Conservation (phyloP, 805 yeast genomes). For the Starmerella asiatica region DNA sequence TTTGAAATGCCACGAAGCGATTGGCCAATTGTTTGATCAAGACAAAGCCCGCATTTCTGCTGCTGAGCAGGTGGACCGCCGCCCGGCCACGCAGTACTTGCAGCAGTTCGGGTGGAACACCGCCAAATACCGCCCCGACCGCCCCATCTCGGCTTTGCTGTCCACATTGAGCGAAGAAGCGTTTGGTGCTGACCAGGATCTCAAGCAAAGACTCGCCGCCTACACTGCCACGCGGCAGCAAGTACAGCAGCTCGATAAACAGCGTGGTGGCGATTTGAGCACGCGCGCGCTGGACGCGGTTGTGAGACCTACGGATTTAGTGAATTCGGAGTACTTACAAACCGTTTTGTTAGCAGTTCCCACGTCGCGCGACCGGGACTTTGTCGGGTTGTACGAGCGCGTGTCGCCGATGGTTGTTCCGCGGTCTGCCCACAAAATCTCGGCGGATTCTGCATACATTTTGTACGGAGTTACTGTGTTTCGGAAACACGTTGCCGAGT, state of each 20-base stretch:
- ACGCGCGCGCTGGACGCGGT: slow-evolving; percentile 82
- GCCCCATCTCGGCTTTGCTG: slow-evolving; percentile 64
- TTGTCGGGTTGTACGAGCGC: slow-evolving; percentile 60
- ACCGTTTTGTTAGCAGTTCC: slow-evolving; percentile 88
- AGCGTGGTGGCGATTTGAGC: slow-evolving; percentile 84
- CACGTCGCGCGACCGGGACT: slow-evolving; percentile 43
- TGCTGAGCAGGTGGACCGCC: slow-evolving; percentile 40
- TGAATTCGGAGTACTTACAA: slow-evolving; percentile 73
- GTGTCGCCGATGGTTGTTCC: slow-evolving; percentile 78
- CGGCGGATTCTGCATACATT: slow-evolving; percentile 58
- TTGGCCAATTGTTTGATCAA: slow-evolving; percentile 28
- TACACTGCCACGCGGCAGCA: slow-evolving; percentile 76
- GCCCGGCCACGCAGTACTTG: slow-evolving; percentile 48
- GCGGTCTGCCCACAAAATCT: slow-evolving; percentile 60
- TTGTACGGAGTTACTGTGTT: slow-evolving; percentile 73
- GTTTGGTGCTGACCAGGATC: slow-evolving; percentile 69
- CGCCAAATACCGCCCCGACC: slow-evolving; percentile 73
- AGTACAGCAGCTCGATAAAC: slow-evolving; percentile 74
- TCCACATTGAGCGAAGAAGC: slow-evolving; percentile 63
- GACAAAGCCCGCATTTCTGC: slow-evolving; percentile 33
- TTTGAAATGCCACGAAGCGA: slow-evolving; percentile 61
- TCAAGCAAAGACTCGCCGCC: slow-evolving; percentile 55
- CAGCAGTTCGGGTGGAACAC: slow-evolving; percentile 79
- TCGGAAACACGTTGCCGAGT: slow-evolving; percentile 63
- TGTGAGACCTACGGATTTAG: slow-evolving; percentile 71